These are phyloP conservation scores for Taphrina sp. DNA, from an alignment of 1,139 yeast genomes.

Conservation along the genomic window DNA sequence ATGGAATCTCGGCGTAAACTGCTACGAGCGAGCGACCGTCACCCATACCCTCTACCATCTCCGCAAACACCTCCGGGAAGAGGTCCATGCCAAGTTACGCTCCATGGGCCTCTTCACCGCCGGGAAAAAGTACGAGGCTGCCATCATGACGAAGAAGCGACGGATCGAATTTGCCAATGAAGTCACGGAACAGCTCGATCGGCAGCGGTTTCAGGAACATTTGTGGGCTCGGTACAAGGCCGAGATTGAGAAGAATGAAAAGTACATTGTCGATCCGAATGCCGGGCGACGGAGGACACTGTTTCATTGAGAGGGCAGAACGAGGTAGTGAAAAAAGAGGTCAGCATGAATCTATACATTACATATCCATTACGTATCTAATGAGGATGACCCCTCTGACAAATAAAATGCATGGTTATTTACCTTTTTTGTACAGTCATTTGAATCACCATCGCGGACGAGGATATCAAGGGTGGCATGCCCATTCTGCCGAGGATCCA, in stretches of 20 bases:
- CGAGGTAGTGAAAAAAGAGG: no score
- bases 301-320: neutral
- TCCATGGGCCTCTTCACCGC: constrained; percentile 19
- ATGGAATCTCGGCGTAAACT: constrained; percentile 25
- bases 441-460: no score
- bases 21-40: constrained; percentile 20
- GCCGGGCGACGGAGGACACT: constrained; percentile 5
- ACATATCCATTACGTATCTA: no score
- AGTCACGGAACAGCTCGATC: constrained; percentile 20
- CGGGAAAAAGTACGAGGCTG: constrained; percentile 13
- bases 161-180: constrained; percentile 23
- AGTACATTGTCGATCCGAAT: constrained; percentile 54
- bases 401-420: no score
- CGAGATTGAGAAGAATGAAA: constrained; percentile 78
- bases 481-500: no score
- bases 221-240: constrained; percentile 46
- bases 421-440: no score
- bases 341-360: no score
- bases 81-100: constrained; percentile 6
- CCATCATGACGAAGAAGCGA: constrained; percentile 1
- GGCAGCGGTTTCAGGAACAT: constrained; percentile 8
- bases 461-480: no score
- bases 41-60: constrained; percentile 27
- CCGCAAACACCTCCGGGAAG: constrained; percentile 25
- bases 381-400: no score